Percentiles rank a stretch among this genome's conserved stretches.
Evolutionary conservation across 495 filamentous ascomycete genomes (phyloP).

Genomic region (Bacidia gigantensis): DNA sequence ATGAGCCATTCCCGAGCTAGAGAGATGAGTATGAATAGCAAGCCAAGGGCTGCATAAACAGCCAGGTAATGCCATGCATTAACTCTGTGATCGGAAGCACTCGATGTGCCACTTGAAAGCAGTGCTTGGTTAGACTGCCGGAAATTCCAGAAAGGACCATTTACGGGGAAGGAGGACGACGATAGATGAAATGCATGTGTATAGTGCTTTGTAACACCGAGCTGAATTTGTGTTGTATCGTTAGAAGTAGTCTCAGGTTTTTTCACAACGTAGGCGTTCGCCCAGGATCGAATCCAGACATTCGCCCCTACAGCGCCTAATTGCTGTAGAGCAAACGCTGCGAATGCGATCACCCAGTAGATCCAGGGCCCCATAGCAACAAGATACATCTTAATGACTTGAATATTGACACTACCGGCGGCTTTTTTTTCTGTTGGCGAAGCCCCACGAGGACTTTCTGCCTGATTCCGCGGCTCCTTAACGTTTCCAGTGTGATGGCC

Average conservation of each 20-base stretch:
- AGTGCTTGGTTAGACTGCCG: conserved; percentile 16
- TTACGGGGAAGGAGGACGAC: conserved; percentile 24
- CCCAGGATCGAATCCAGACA: conserved; percentile 91
- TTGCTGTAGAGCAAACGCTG: conserved; percentile 70
- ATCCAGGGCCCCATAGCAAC: conserved; percentile 83
- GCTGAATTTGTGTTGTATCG: not conserved
- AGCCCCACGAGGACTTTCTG: conserved; percentile 19
- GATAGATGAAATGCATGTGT: conserved; percentile 11
- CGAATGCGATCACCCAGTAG: conserved; percentile 68
- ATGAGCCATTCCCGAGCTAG: conserved; percentile 68
- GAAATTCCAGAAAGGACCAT: conserved; percentile 26
- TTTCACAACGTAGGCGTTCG: conserved; percentile 46
- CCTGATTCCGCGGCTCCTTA: conserved; percentile 19
- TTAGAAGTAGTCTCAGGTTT: not conserved
- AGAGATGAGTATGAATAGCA: conserved; percentile 60
- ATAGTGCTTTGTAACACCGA: not conserved
- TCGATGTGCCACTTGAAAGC: conserved; percentile 8
- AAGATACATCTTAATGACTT: conserved; percentile 73
- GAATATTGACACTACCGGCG: conserved; percentile 71
- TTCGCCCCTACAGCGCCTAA: conserved; percentile 71
- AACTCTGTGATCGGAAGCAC: conserved; percentile 38
- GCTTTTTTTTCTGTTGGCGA: conserved; percentile 58
- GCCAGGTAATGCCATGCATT: conserved; percentile 72
- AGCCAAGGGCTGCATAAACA: conserved; percentile 67
- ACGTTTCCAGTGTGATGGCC: conserved; percentile 26